Evolutionary conservation across 352 stramenopile species (phyloP), one percentile per base, ranked within the genome.

Genomic region (Phytophthora colocasiae): DNA sequence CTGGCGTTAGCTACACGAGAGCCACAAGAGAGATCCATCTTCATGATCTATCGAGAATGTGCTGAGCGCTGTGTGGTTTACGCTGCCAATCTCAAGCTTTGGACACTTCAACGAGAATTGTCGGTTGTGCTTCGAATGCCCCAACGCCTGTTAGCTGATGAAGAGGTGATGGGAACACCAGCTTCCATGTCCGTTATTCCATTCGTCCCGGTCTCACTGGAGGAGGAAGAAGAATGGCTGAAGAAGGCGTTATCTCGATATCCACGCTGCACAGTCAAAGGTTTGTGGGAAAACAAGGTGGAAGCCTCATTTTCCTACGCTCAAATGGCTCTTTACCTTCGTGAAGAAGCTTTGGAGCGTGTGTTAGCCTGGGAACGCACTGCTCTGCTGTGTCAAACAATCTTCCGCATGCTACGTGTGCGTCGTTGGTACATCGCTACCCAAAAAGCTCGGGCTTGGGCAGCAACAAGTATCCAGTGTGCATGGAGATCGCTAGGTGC

Each of bases 251-350:
- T 84, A 3, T 79, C 53, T n/a, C 73, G 76, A 12, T 89, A 85
- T 39, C 66, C 77, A 4, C 39, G 53, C 6, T 58, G 51, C 10
- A 43, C 62, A 14, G 59, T 81, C 41, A 88, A 89, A 43, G 84
- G 87, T 0, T 46, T 93, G 7, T 95, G 84, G 87, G 87, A 93
- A 19, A 62, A 77, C 39, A 67, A 87, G 10, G 56, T 63, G 12
- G 29, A 65, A 44, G 29, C 49, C 1, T 67, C 58, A 1, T 78
- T 94, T 12, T 90, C 85, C 6, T 45, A 73, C 17, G 83, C 77
- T 3, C 87, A 95, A 61, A 54, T 81, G n/a, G 85, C 87, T 38
- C 64, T 85, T 0, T 94, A 85, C 55, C 59, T 95, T 0, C 85
- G 87, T n/a, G 73, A 85, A 55, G 56, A 72, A 44, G 83, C 47